phyloP scores from a whole-genome alignment of 2,329 filamentous ascomycete species.

The Pseudogymnoascus sp. region DNA sequence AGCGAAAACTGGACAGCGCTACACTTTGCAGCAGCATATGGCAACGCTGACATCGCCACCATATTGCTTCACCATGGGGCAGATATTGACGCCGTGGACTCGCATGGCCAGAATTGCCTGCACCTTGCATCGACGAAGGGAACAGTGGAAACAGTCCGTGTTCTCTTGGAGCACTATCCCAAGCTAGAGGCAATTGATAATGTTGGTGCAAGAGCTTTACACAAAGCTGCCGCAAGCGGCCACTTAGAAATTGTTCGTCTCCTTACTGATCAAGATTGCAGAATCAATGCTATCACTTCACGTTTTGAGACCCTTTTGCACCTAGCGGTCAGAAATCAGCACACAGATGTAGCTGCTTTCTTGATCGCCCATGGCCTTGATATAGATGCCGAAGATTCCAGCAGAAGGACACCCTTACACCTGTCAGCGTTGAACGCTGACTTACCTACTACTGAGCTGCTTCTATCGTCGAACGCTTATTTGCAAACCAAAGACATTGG shows the following conservation, averaged over 20 bases:
- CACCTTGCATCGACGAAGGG: background rate
- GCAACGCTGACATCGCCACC: background rate
- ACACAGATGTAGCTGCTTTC: background rate
- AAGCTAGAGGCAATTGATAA: background rate
- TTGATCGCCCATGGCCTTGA: background rate
- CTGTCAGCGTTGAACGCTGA: background rate
- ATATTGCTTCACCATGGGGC: background rate
- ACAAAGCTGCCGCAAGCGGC: background rate
- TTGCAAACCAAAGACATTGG: background rate
- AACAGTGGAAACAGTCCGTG: background rate
- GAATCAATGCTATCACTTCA: background rate
- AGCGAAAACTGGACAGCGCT: background rate
- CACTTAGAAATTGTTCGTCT: background rate
- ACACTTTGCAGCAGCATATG: background rate
- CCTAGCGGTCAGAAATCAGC: background rate
- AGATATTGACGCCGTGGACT: background rate
- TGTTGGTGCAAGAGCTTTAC: background rate
- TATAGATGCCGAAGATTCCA: background rate
- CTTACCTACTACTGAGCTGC: background rate
- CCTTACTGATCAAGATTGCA: background rate
- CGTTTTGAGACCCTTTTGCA: background rate
- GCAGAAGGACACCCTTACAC: background rate
- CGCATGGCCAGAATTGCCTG: background rate
- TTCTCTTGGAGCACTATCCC: background rate
- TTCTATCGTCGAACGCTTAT: background rate